phyloP scores from a whole-genome alignment of 2,329 filamentous ascomycete species.

The Epichloe gansuensis region DNA sequence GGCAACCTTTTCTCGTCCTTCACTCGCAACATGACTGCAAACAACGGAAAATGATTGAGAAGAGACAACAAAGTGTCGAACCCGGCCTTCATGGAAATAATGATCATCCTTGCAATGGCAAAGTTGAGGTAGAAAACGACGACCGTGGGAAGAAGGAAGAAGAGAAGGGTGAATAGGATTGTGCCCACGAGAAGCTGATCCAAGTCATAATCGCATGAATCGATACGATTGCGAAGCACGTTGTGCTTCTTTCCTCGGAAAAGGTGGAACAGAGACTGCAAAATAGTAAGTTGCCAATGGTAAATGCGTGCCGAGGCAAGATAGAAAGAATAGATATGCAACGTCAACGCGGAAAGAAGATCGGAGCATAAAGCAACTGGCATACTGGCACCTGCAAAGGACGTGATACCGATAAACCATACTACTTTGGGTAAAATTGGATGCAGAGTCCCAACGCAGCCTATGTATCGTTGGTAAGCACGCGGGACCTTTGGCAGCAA shows the following conservation, averaged over 20 bases:
- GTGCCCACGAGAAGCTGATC: conserved; percentile 94
- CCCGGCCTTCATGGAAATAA: conserved; percentile 82
- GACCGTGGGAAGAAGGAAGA: conserved; percentile 89
- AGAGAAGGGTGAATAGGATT: conserved; percentile 88
- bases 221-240: conserved; percentile 89
- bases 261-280: conserved; percentile 94
- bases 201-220: conserved; percentile 96
- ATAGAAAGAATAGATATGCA: conserved; percentile 98
- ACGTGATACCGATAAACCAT: conserved; percentile 86
- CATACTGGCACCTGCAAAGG: conserved; percentile 93
- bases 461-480: conserved; percentile 32
- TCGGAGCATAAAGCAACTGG: conserved; percentile 94
- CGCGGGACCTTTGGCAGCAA: conserved; percentile 8
- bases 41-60: conserved; percentile 93
- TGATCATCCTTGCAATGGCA: conserved; percentile 84
- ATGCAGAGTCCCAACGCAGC: conserved; percentile 63
- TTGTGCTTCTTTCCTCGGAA: conserved; percentile 98
- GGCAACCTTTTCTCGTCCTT: conserved; percentile 88
- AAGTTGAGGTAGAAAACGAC: conserved; percentile 96
- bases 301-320: conserved; percentile 93
- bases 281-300: conserved; percentile 95
- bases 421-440: conserved; percentile 78
- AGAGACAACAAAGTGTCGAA: conserved; percentile 89
- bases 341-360: conserved; percentile 75
- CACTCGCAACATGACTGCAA: conserved; percentile 88